Conservation (phyloP, 768 basidiomycete genomes). For the Mycena belliarum region DNA sequence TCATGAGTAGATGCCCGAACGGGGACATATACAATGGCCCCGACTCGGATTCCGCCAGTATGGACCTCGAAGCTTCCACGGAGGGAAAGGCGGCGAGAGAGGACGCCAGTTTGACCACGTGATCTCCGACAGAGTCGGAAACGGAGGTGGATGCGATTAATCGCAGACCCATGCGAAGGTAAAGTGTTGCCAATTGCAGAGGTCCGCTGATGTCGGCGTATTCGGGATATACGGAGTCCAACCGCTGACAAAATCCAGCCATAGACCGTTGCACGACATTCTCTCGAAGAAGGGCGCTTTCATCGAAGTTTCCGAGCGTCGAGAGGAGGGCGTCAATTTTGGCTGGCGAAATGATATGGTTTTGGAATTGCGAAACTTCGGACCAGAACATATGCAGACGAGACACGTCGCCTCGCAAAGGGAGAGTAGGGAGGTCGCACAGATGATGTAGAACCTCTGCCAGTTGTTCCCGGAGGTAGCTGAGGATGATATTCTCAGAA, state of each 20-base stretch:
- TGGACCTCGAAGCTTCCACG: slow-evolving; percentile 39
- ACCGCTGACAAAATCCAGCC: slow-evolving; percentile 71
- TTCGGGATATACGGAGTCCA: slow-evolving; percentile 66
- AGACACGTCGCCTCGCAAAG: slow-evolving; percentile 42
- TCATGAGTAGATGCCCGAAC: slow-evolving; percentile 47
- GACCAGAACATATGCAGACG: slow-evolving; percentile 68
- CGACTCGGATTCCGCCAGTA: slow-evolving; percentile 31
- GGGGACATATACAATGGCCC: slow-evolving; percentile 33
- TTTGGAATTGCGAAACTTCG: slow-evolving; percentile 75
- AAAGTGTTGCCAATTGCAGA: slow-evolving; percentile 63
- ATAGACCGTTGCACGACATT: slow-evolving; percentile 78
- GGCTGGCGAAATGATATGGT: slow-evolving; percentile 48
- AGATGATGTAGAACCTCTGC: slow-evolving; percentile 32
- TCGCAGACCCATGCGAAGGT: slow-evolving; percentile 73
- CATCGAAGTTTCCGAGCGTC: slow-evolving; percentile 36
- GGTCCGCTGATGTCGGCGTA: slow-evolving; percentile 71
- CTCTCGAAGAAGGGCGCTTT: slow-evolving; percentile 54
- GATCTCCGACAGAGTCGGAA: slow-evolving; percentile 22
- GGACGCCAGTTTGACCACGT: slow-evolving; percentile 27
- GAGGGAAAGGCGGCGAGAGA: slow-evolving; percentile 58
- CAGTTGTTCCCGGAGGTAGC: slow-evolving; percentile 42
- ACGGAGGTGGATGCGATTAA: slow-evolving; percentile 34
- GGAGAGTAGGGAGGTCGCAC: slow-evolving; percentile 27
- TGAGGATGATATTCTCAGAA: slow-evolving; percentile 45
- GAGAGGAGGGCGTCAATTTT: slow-evolving; percentile 53